Percentiles rank a stretch among this genome's conserved stretches.
Conservation (phyloP, 2,329 filamentous ascomycete species). For the Alternaria longipes region DNA sequence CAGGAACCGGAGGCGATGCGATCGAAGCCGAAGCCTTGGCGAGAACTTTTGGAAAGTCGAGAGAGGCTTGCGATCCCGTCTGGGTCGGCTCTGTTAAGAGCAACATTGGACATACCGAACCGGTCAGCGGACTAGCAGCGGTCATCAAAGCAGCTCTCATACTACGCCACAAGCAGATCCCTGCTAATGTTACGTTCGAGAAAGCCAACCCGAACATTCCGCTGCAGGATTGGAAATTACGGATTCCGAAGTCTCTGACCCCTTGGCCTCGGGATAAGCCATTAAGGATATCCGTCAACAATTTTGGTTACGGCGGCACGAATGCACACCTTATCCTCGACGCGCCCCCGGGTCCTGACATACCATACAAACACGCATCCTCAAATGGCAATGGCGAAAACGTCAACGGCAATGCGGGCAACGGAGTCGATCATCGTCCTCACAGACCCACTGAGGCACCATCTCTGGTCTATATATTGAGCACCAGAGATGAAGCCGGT, state of each 20-base stretch:
- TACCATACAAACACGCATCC: background rate
- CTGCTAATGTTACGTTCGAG: constrained; percentile 8
- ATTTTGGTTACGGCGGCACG: constrained; percentile 30
- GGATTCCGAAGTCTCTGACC: constrained; percentile 8
- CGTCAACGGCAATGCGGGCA: background rate
- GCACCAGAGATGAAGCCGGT: constrained; percentile 2
- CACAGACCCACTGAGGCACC: background rate
- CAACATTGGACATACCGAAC: constrained; percentile 15
- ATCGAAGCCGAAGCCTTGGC: constrained; percentile 19
- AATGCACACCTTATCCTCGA: constrained; percentile 40
- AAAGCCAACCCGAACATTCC: constrained; percentile 12
- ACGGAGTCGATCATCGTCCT: background rate
- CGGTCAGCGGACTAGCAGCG: constrained; percentile 11
- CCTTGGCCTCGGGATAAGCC: constrained; percentile 17
- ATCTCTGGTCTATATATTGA: constrained; percentile 1
- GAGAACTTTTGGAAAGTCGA: background rate
- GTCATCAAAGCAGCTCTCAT: constrained; percentile 9
- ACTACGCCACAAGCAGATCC: constrained; percentile 7
- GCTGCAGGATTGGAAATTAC: background rate
- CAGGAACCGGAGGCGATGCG: constrained; percentile 59
- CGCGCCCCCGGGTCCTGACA: constrained; percentile 9
- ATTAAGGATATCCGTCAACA: constrained; percentile 18
- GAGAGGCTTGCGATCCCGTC: constrained; percentile 1
- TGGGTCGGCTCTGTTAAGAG: constrained; percentile 16
- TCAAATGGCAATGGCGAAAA: background rate